A percentile compares a stretch with the other conserved stretches of the same genome.
Evolutionary conservation across 805 yeast species (phyloP).

Genomic region (Helenozyma baotianmanensis): DNA sequence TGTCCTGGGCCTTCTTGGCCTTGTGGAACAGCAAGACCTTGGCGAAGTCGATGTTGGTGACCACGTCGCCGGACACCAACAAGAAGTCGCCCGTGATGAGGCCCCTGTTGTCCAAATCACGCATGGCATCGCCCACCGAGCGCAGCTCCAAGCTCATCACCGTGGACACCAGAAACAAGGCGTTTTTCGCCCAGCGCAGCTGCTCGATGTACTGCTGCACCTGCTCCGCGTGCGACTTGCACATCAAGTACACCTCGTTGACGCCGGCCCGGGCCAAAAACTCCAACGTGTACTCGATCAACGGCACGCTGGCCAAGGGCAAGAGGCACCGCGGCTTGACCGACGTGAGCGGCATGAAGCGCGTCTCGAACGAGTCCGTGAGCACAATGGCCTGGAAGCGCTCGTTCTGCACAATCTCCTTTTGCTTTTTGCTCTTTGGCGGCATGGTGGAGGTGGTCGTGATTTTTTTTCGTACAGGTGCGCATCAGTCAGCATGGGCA

Average conservation of each 20-base stretch:
- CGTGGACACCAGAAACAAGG: slow-evolving; percentile 79
- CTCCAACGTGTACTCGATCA: slow-evolving; percentile 91
- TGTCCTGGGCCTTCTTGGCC: slow-evolving; percentile 66
- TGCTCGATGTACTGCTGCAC: slow-evolving; percentile 74
- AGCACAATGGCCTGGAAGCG: slow-evolving; percentile 90
- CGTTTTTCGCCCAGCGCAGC: slow-evolving; percentile 66
- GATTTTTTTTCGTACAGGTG: not conserved
- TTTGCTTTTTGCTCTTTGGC: slow-evolving; percentile 47
- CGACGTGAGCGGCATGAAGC: slow-evolving; percentile 89
- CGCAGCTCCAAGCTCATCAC: slow-evolving; percentile 80
- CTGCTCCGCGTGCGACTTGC: slow-evolving; percentile 87
- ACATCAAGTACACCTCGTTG: slow-evolving; percentile 82
- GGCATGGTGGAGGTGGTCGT: slow-evolving; percentile 26
- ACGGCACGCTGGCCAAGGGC: slow-evolving; percentile 89
- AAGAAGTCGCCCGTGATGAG: slow-evolving; percentile 86
- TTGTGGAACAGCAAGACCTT: slow-evolving; percentile 72
- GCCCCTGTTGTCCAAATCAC: slow-evolving; percentile 90
- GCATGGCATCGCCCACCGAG: slow-evolving; percentile 96
- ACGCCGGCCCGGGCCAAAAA: slow-evolving; percentile 89
- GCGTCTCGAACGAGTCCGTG: slow-evolving; percentile 87
- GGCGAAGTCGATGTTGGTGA: slow-evolving; percentile 82
- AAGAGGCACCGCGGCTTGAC: slow-evolving; percentile 84
- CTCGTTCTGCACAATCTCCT: slow-evolving; percentile 61
- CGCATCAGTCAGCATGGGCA: too few relatives aligned
- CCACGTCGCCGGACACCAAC: slow-evolving; percentile 89